Base-by-base conservation (phyloP, 2,329 filamentous ascomycete species). In the Colletotrichum aenigma region DNA sequence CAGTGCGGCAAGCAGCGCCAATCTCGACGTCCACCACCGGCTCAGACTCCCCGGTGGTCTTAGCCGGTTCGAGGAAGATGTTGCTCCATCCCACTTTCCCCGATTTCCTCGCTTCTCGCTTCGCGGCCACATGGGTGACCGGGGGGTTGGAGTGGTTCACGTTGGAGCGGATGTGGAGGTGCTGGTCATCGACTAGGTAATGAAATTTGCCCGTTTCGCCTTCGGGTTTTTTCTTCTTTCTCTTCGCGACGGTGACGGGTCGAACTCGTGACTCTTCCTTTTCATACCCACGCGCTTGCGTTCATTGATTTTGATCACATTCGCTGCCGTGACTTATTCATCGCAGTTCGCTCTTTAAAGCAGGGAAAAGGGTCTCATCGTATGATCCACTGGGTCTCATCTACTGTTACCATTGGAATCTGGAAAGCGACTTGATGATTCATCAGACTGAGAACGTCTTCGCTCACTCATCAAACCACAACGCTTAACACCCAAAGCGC, bases 101-200 rank as follows among this genome's bases (percentile, higher is more conserved):
- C 48, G 34, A 71, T 65, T 36, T 21, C 32, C 24, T 70, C 60
- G 48, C 71, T 48, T 48, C 38, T 43, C 38, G 38, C 38, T 48
- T n/a, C 18, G 38, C 38, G 38, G 38, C 38, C 38, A 24, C 48
- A 74, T 74, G 67, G 55, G 70, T 43, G 38, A 55, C 69, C 43
- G 34, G 69, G 73, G 38, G 16, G 9, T 48, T 48, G 38, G 38
- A 48, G 38, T 48, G 38, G 38, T 48, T 67, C 73, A 65, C 55
- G 70, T 68, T 60, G 70, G 64, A 56, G 73, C 68, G 62, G 21
- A 30, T 64, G 73, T 75, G 73, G 73, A 75, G 64, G 56, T 75
- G 73, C 62, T 67, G 55, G 73, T 73, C 73, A 75, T 75, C 43
- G 73, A 75, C 73, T 68, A 30, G 38, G 56, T 65, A 67, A 73